These are phyloP conservation scores for Monsonia emarginata DNA, from an alignment of 441 rosid species.

Conservation along the genomic window DNA sequence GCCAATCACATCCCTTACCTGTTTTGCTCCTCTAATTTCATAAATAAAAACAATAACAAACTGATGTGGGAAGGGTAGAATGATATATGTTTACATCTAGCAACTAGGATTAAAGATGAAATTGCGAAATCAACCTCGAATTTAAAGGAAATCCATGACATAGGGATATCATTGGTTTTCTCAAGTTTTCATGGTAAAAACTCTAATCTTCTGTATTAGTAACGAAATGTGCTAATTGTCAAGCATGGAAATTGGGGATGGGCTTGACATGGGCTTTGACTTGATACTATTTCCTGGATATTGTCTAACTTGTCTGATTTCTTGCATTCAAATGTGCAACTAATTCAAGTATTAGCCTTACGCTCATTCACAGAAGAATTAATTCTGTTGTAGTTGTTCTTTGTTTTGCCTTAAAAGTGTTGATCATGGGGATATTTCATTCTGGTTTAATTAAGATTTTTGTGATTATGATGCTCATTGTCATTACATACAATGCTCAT, in stretches of 20 bases:
- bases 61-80: not conserved
- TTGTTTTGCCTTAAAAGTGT: slow-evolving; percentile 1
- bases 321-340: not conserved
- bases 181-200: not conserved
- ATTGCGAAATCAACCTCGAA: not conserved
- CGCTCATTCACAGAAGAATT: not conserved
- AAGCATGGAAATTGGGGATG: not conserved
- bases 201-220: not conserved
- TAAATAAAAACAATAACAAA: not conserved
- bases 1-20: not conserved
- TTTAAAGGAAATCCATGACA: not conserved
- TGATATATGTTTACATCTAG: not conserved
- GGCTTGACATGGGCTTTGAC: not conserved
- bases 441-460: slow-evolving; percentile 7
- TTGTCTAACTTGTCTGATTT: not conserved
- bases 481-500: slow-evolving; percentile 1
- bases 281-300: not conserved
- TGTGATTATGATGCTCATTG: not conserved
- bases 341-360: not conserved
- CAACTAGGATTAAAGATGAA: not conserved
- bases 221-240: not conserved
- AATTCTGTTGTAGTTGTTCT: not conserved
- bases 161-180: not conserved
- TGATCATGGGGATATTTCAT: slow-evolving; percentile 2
- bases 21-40: not conserved